phyloP scores from a whole-genome alignment of 805 yeast species.

The Saccharomyces cerevisiae region DNA sequence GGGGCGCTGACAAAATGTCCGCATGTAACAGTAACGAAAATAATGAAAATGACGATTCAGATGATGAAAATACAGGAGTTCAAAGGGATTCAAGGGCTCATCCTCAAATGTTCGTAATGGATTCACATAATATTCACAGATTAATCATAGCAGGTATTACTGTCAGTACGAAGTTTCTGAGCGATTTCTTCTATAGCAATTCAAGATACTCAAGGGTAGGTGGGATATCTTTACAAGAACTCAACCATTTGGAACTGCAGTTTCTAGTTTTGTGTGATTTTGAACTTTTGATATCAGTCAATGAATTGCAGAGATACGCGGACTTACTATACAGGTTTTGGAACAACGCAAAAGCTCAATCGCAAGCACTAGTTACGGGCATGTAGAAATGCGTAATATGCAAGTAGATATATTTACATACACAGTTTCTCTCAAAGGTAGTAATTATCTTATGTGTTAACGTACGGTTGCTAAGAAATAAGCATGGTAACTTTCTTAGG shows the following conservation, averaged over 20 bases:
- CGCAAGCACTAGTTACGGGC: background rate
- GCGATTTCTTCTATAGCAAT: conserved; percentile 90
- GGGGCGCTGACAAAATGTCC: conserved; percentile 3
- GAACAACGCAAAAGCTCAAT: conserved; percentile 31
- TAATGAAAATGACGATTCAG: conserved; percentile 6
- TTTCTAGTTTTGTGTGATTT: conserved; percentile 79
- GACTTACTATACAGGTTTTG: conserved; percentile 79
- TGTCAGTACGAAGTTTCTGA: conserved; percentile 88
- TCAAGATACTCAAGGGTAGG: conserved; percentile 93
- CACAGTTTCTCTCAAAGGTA: background rate
- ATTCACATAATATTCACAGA: conserved; percentile 90
- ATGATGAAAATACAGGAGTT: conserved; percentile 4
- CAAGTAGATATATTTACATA: background rate
- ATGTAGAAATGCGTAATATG: background rate
- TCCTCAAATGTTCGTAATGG: conserved; percentile 82
- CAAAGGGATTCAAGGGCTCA: conserved; percentile 11
- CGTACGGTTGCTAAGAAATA: background rate
- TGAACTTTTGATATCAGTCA: conserved; percentile 75
- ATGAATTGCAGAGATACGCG: conserved; percentile 86
- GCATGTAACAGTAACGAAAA: conserved; percentile 5
- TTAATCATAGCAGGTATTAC: conserved; percentile 91
- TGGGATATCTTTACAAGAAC: conserved; percentile 85
- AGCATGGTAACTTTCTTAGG: background rate
- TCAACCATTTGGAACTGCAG: conserved; percentile 86
- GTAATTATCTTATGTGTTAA: background rate